Conservation (phyloP, 495 filamentous ascomycete genomes). For the Schizothecium vesticola region DNA sequence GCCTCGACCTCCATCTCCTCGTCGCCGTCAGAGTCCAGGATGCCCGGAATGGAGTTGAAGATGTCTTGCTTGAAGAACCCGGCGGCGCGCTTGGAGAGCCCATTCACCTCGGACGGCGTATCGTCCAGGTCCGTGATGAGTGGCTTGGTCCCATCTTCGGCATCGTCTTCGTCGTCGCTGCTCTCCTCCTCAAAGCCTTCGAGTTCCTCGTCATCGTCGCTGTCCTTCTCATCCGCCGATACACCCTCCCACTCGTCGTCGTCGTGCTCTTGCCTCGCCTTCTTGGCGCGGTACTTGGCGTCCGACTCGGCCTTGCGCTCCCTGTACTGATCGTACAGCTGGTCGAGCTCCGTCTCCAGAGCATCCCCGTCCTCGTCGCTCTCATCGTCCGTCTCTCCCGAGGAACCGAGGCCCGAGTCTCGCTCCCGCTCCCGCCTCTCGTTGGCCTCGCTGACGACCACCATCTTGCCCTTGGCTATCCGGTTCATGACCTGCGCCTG, state of each 20-base stretch:
- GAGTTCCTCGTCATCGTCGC: conserved; percentile 42
- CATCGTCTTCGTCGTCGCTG: conserved; percentile 50
- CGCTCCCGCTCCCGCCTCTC: conserved; percentile 51
- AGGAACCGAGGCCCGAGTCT: conserved; percentile 52
- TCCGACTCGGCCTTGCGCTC: conserved; percentile 72
- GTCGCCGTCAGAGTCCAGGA: conserved; percentile 42
- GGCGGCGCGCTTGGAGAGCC: conserved; percentile 73
- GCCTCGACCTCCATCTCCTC: conserved; percentile 49
- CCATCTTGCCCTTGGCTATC: conserved; percentile 75
- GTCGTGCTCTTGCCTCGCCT: conserved; percentile 71
- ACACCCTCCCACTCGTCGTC: conserved; percentile 92
- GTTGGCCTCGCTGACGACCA: conserved; percentile 43
- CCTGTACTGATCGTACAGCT: conserved; percentile 79
- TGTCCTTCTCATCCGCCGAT: conserved; percentile 60
- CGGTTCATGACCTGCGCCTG: conserved; percentile 62
- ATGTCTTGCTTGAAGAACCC: conserved; percentile 95
- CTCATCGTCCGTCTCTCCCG: conserved; percentile 52
- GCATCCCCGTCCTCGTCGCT: conserved; percentile 75
- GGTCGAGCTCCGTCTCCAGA: conserved; percentile 78
- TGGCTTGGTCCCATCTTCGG: conserved; percentile 37
- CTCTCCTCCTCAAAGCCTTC: conserved; percentile 49
- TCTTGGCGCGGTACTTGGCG: conserved; percentile 84
- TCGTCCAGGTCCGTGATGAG: conserved; percentile 51
- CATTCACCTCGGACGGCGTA: conserved; percentile 38
- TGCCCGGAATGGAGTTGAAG: conserved; percentile 71